Evolutionary conservation across 176 grass and related monocot species (phyloP), one percentile per base, ranked within the genome.

Genomic region (Zoysia pacifica): DNA sequence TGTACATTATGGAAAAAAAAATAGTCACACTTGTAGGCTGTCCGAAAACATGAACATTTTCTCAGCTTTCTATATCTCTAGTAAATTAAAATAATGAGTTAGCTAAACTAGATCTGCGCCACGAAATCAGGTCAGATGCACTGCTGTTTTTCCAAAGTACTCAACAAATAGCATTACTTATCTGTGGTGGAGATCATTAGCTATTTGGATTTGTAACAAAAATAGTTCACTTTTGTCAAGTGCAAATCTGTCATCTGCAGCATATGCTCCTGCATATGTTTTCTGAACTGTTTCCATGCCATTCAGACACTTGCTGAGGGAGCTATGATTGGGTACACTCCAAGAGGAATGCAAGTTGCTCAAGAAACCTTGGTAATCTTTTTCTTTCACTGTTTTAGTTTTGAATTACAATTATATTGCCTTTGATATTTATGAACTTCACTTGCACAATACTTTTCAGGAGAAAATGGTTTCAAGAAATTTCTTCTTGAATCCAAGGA

Each of bases 331-430:
- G 95, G 90, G 65, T 56, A 98, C 77, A 94, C 96, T 48, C 81
- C 76, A 78, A 93, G 81, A 87, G 96, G 96, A 81, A 95, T 98
- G 92, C 92, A 98, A 87, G 72, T 98, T 91, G 96, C 96, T 91
- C 96, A 91, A 89, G 91, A 89, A 83, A 85, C 67, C 79, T 59
- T 95, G 72, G 96, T 95, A 95, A 77, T 85, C 81, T 37, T 84
- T 82, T 15, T 15, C 60, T 80, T 84, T 16, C n/a, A 2, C 2
- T 11, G 13, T 76, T 84, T 76, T 10, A 51, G 43, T 69, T 93
- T 87, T 74, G 6, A 67, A 20, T 42, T 48, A 54, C 73, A 65
- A 38, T 45, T 70, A 62, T 15, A 58, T 55, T 62, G 66, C 15
- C 41, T 75, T n/a, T n/a, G 70, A 41, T 79, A 70, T 72, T 78